Evolutionary conservation across 441 rosid genomes (phyloP), one percentile per base, ranked within the genome.

Genomic region (Erodium moschatum): DNA sequence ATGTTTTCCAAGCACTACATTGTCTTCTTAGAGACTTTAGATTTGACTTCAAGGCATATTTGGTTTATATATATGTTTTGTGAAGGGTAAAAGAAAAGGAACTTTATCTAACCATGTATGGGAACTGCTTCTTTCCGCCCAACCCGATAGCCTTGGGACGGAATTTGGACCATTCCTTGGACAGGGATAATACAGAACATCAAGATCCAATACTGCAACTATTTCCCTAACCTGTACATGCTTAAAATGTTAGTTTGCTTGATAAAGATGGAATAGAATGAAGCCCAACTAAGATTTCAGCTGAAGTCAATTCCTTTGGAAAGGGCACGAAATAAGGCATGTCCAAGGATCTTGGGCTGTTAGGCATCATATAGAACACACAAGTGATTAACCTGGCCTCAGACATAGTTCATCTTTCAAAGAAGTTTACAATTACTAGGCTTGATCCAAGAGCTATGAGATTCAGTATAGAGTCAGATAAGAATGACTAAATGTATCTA

Each of bases 51-150:
- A 62, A 24, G 9, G 31, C 20, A 19, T 56, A 42, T 12, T 38
- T 35, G 4, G 18, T 54, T 16, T 54, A 16, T 54, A 13, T 4
- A 16, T 54, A 6, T 16, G 24, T 18, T 24, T 24, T 24, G 27
- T 24, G 27, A 24, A 20, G 61, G 58, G 61, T 9, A 72, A 54
- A 66, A 74, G 61, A 69, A 65, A 67, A 78, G 31, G 72, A 67
- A 69, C 6, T 66, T 76, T 69, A 67, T 52, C 89, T 79, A 72
- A 92, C 98, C 97, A 92, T 90, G 84, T 92, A 92, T 0, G 98
- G 97, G 76, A 87, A 92, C 74, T 85, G 97, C 79, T 81, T 78
- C 73, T 90, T 90, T 56, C 98, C 97, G 1, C 97, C 97, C 97
- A 89, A 78, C 80, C 89, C 80, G 48, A 58, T 71, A 75, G 80